Evolutionary conservation across 2,329 filamentous ascomycete genomes (phyloP).

Genomic region (Verticillium klebahnii): DNA sequence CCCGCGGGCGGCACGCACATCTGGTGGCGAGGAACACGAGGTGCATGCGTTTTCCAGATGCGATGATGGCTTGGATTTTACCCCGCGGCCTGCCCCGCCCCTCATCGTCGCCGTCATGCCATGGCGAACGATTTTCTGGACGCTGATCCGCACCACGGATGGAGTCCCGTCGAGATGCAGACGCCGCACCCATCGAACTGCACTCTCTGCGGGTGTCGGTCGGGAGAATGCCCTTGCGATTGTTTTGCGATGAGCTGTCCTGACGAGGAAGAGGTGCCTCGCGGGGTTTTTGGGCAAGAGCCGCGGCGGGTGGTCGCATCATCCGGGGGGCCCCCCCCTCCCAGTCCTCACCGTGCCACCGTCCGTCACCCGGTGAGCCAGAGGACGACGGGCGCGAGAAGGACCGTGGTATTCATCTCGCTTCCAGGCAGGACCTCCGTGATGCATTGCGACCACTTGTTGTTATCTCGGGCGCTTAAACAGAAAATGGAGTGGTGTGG

Average conservation of each 20-base stretch:
- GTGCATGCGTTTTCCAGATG: neutral
- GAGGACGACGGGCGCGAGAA: neutral
- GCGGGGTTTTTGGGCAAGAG: no score
- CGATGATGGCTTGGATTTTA: neutral
- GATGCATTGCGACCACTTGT: neutral
- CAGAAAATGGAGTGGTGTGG: neutral
- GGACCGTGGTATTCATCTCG: neutral
- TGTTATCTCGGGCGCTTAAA: neutral
- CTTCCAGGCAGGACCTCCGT: neutral
- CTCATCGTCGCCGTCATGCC: neutral
- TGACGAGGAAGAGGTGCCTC: no score
- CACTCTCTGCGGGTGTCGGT: no score
- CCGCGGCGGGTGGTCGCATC: neutral
- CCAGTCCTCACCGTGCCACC: neutral
- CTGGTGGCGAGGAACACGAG: neutral
- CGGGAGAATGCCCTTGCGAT: neutral
- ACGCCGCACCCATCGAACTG: neutral
- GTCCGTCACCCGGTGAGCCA: neutral
- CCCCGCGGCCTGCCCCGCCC: neutral
- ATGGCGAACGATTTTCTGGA: neutral
- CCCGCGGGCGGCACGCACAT: neutral
- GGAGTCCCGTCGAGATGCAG: neutral
- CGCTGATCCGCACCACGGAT: neutral
- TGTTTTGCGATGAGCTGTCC: no score
- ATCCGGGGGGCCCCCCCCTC: neutral